Base-by-base conservation (phyloP, 805 yeast genomes). In the Starmerella vaccinii region DNA sequence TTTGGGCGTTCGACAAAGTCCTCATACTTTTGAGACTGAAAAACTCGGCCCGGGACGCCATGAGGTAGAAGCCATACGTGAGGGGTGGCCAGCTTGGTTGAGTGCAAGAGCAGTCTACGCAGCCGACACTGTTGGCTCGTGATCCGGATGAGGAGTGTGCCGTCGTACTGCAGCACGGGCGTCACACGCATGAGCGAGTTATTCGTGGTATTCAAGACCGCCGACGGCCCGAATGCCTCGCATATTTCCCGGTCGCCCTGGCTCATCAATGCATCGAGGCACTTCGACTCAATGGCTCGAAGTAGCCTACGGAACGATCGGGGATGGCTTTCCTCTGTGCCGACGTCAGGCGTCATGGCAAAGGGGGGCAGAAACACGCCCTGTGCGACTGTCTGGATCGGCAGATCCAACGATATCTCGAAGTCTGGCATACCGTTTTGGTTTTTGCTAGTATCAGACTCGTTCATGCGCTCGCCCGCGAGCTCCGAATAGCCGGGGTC, bases 61-160 rank as follows among this genome's bases (percentile, higher is more conserved):
- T 46, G 52, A 1, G 63, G 63, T 6, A 59, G 49, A n/a, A 60
- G 47, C 57, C 59, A 58, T 16, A 58, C 59, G 16, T 49, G 33
- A 6, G 51, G 32, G 1, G 57, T 45, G 15, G 35, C 41, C 23
- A 52, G 30, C 16, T 49, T 45, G n/a, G 52, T 43, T 19, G 51
- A 49, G 16, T 40, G 27, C 3, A 48, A 26, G 1, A 41, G 45
- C 35, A 51, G 48, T 10, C 57, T 59, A 18, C 48, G 23, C 23
- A 59, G 51, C 3, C 23, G 44, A 5, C 57, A 43, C 27, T 43
- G 42, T 29, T 55, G 56, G 32, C 32, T 21, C 3, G 52, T 49
- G 18, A 59, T 35, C 3, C 57, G 49, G 34, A 60, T 19, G 19
- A 46, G 42, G 13, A 59, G 48, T 3, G 42, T 40, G 35, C 63